Percentiles rank a stretch among this genome's conserved stretches.
These are phyloP conservation scores for Diplodia sapinea DNA, from an alignment of 2,329 filamentous ascomycete species.

Conservation along the genomic window DNA sequence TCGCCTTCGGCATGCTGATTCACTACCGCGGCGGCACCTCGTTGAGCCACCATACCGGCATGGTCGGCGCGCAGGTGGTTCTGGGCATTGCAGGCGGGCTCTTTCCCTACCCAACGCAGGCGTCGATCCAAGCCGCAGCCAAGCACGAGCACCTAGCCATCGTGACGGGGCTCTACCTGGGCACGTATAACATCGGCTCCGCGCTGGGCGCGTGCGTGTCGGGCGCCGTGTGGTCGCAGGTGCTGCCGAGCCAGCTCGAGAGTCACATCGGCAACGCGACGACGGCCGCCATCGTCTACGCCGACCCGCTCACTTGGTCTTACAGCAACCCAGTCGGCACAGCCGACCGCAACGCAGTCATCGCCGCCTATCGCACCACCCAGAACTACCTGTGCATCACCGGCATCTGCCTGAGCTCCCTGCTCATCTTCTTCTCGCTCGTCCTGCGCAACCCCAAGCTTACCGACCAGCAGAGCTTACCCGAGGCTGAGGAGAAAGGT, in stretches of 20 bases:
- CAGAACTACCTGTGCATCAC: conserved; percentile 58
- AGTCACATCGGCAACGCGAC: conserved; percentile 48
- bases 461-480: conserved; percentile 54
- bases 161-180: conserved; percentile 67
- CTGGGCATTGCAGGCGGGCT: conserved; percentile 68
- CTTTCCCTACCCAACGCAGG: conserved; percentile 61
- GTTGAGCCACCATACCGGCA: conserved; percentile 56
- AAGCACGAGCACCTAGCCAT: conserved; percentile 65
- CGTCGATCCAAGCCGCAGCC: conserved; percentile 58
- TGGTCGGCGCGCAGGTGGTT: conserved; percentile 67
- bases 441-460: conserved; percentile 55
- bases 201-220: conserved; percentile 66
- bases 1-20: conserved; percentile 70
- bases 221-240: conserved; percentile 67
- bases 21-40: conserved; percentile 63
- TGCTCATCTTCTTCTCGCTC: conserved; percentile 54
- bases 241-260: conserved; percentile 56
- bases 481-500: conserved; percentile 46
- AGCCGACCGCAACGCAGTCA: conserved; percentile 50
- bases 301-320: conserved; percentile 49
- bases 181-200: conserved; percentile 67
- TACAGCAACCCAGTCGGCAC: conserved; percentile 53
- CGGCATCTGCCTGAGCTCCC: conserved; percentile 56
- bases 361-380: conserved; percentile 53
- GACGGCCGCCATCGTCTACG: conserved; percentile 51